phyloP scores from a whole-genome alignment of 164 flowering plant genomes.

The Vitis amurensis region DNA sequence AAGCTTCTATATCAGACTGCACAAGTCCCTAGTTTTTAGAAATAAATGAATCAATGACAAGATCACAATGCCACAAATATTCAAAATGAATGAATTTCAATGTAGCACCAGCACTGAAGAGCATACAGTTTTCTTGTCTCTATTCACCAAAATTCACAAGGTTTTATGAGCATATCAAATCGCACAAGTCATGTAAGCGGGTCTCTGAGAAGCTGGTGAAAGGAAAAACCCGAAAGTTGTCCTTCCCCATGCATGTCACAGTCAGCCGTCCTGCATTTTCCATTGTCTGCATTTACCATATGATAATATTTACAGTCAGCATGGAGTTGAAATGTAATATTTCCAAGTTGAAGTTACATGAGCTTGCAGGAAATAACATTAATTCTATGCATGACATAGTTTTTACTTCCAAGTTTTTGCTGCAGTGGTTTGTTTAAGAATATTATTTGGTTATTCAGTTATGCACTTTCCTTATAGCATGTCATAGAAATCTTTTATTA shows the following conservation, averaged over 20 bases:
- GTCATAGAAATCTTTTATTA: too few relatives aligned
- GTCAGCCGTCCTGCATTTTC: conserved; percentile 48
- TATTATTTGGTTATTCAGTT: too few relatives aligned
- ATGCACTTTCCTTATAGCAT: too few relatives aligned
- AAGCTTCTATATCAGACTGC: too few relatives aligned
- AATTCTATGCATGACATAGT: too few relatives aligned
- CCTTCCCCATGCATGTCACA: conserved; percentile 58
- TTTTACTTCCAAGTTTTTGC: too few relatives aligned
- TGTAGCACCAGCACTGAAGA: background rate
- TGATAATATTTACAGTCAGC: too few relatives aligned
- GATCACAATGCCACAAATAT: background rate
- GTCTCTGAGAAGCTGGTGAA: conserved; percentile 50
- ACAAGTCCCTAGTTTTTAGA: background rate
- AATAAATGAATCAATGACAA: background rate
- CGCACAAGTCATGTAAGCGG: conserved; percentile 68
- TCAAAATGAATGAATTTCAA: background rate
- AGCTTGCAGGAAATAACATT: too few relatives aligned
- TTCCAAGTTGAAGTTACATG: too few relatives aligned
- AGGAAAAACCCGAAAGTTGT: conserved; percentile 51
- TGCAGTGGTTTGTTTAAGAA: too few relatives aligned
- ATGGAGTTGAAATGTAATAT: too few relatives aligned
- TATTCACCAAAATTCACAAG: background rate
- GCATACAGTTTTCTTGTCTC: background rate
- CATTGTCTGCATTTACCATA: conserved; percentile 46
- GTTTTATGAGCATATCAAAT: conserved; percentile 49